Evolutionary conservation across 805 yeast genomes (phyloP), one percentile per base, ranked within the genome.

Genomic region (Cyberlindnera xishuangbannaensis): DNA sequence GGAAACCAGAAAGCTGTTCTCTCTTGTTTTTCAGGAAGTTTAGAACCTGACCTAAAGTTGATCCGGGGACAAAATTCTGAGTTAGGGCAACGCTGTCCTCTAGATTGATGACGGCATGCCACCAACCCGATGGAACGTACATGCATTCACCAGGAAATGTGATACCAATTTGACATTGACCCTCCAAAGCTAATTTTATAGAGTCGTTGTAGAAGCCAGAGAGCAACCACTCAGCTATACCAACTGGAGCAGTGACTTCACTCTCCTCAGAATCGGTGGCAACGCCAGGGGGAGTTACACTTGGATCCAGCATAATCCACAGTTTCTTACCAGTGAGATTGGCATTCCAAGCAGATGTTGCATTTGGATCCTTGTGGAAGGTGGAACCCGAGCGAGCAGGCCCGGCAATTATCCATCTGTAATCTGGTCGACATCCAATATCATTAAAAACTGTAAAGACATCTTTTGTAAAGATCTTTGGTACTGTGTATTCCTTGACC

Each of bases 121-220:
- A 87, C 97, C 97, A 87, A 1, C 95, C 94, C n/a, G 87, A 70
- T 4, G 97, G 97, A 7, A 87, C 97, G 53, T 82, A 76, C 68
- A 86, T 72, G 40, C 86, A 80, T 53, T 88, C 94, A 6, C 88
- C 90, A 0, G 86, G 81, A 43, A 74, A 76, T 0, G 94, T 82
- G 11, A 87, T 64, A 1, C 85, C 92, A 15, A 87, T 74, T 15
- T 66, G 51, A 45, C 84, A 79, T 15, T 69, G 66, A 15, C 61
- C 53, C 25, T 46, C 41, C 35, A 70, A 67, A 12, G 74, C 71
- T 28, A 80, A 51, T 39, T 67, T 70, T 14, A 74, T 58, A 5
- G 79, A 67, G 51, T 81, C 92, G 41, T 78, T 74, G 64, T 76
- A 85, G 47, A 82, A 87, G 0, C 95, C 95, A 12, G 82, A 68